Base-by-base conservation (phyloP, 345 rosid species). In the Eutrema yunnanense region DNA sequence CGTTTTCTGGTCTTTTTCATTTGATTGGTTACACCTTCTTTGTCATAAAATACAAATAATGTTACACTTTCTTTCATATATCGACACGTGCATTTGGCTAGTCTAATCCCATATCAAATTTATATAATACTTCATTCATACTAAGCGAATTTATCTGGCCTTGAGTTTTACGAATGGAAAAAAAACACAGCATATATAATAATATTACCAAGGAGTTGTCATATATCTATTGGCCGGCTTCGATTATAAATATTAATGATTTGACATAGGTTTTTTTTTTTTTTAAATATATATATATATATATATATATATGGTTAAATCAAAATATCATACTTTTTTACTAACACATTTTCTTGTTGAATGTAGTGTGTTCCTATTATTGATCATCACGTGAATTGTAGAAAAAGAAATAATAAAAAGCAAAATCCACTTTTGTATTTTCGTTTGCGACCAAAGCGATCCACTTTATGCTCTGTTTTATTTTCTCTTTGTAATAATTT, bases 11-110 rank as follows among this genome's bases (percentile, higher is more conserved):
- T 76, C 70, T 44, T 57, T 71, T 43, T 58, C 57, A 71, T 71
- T 58, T 71, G 44, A 71, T 77, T 77, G 80, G 80, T 65, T 77
- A 71, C 50, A 50, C 49, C 9, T 77, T 48, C 61, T 64, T 70
- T 64, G 61, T 54, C 67, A 62, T 26, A 27, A 38, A 48, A 37
- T 38, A 46, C 7, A 53, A 63, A 9, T 26, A 57, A 19, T 47
- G 66, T 32, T n/a, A 36, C 6, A 50, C 68, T 64, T 71, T 77
- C 62, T 6, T 57, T 57, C 62, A 29, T 30, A 22, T 38, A 55
- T 71, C 67, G 80, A 77, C 68, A 71, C 80, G 72, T 71, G 42
- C 48, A 43, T 56, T 13, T 64, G 36, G 44, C 58, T 57, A 57
- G 62, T 70, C 61, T 62, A 54, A 62, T 76, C 58, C 13, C 38